Evolutionary conservation across 1,139 yeast genomes (phyloP), one percentile per base, ranked within the genome.

Genomic region (Arxiozyma slooffiae): DNA sequence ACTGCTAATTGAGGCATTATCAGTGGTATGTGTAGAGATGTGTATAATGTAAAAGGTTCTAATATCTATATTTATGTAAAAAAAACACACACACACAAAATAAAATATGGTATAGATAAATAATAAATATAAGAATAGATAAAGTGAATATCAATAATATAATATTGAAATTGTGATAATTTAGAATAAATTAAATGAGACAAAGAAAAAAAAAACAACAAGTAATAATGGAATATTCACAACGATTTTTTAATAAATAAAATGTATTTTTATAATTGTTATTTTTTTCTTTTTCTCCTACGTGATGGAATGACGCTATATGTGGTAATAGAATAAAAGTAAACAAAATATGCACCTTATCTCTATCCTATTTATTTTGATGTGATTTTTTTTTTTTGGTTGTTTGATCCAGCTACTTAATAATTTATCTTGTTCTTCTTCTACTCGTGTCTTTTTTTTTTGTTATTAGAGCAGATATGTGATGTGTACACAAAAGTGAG

Each of bases 1-100:
- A 50, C 38, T n/a, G 50, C 48, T 48, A 50, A 30, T 47, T 47
- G 46, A 24, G 52, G 49, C 52, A 50, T 50, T 37, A 30, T 47
- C 43, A 18, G 17, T 44, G 16, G 23, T 22, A 21, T 36, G 23
- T 8, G 20, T 22, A 30, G n/a, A 37, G 17, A 16, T 21, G 16
- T 9, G n/a, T 34, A 43, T 36, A n/a, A 36, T 22, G n/a, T 18
- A 44, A 20, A 21, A 16, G 16, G 22, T n/a, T 24, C 20, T n/a
- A 17, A 41, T 41, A 7, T 21, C 4, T 14, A 40, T 21, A 23
- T 30, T 16, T 30, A n/a, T 30, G 14, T 14, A 30, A 30, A 30
- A 30, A 6, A n/a, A n/a, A n/a, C n/a, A n/a, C n/a, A n/a, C n/a
- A n/a, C n/a, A n/a, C n/a, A n/a, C n/a, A n/a, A n/a, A 4, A 30